Base-by-base conservation (phyloP, 2,329 filamentous ascomycete genomes). In the Plectosphaerella sp. region DNA sequence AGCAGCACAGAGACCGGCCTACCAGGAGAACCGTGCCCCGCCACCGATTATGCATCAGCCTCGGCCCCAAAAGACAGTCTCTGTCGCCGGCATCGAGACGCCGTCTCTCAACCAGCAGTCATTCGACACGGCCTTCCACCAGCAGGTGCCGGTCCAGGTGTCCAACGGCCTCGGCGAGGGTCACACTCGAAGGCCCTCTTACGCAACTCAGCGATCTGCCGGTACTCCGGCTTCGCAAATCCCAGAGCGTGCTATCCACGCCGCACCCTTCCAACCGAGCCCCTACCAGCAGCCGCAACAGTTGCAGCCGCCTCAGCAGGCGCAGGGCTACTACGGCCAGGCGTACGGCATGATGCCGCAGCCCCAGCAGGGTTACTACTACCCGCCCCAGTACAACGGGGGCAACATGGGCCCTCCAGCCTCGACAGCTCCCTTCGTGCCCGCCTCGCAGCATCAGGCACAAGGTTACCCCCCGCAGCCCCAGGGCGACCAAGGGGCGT, bases 111-210 rank as follows among this genome's bases (percentile, higher is more conserved):
- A 70, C 49, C 75, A 75, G 61, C 64, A 88, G 58, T 84, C 89
- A 58, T 96, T 96, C 62, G 87, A 93, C 61, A 89, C 92, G 64
- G 89, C 92, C 0, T 97, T 97, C 76, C 91, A 96, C 60, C 92
- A 96, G 62, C 92, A 97, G 69, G 85, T 96, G n/a, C 93, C 92
- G 2, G 71, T 86, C 4, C 87, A 92, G 59, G 80, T 91, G 42
- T 68, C 73, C 39, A 83, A 81, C 54, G 72, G 74, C 22, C 78
- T 81, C 47, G 70, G 74, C 41, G 73, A 88, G 53, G 69, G 79
- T 22, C 88, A 92, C 63, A 73, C 76, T 18, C 84, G 87, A 24
- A 83, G 89, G 59, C 74, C 80, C 2, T 89, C 88, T 1, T 88
- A 88, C 63, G 80, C 84, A 28, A 84, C 82, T 51, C 88, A 91